A percentile compares a stretch with the other conserved stretches of the same genome.
Evolutionary conservation across 1,139 yeast species (phyloP).

Genomic region (Saccharomyces hybrid): DNA sequence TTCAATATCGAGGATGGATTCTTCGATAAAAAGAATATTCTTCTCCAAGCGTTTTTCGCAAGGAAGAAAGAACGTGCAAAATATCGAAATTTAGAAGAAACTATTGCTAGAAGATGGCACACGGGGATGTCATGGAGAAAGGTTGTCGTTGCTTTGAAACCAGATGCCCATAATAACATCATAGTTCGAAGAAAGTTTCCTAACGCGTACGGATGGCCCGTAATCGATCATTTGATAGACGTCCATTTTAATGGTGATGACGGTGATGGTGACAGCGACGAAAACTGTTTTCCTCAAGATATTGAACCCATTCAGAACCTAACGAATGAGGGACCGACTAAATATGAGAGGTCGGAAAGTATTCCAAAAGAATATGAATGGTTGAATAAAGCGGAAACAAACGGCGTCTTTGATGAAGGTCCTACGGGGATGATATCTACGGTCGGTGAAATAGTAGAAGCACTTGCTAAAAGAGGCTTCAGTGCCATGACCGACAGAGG

Average conservation of each 20-base stretch:
- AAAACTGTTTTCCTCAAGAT: neutral
- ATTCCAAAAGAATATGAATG: slow-evolving; percentile 72
- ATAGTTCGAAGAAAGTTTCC: slow-evolving; percentile 82
- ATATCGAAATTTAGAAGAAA: slow-evolving; percentile 47
- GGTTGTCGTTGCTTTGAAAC: slow-evolving; percentile 54
- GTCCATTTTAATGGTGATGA: slow-evolving; percentile 43
- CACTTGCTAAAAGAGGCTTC: slow-evolving; percentile 21
- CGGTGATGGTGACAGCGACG: neutral
- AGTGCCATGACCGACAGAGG: slow-evolving; percentile 1
- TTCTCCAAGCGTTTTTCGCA: slow-evolving; percentile 18
- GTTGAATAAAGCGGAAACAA: slow-evolving; percentile 43
- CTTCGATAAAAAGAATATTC: slow-evolving; percentile 16
- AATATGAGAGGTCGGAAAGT: slow-evolving; percentile 7
- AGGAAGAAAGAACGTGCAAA: neutral
- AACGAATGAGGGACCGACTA: neutral
- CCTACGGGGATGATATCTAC: slow-evolving; percentile 65
- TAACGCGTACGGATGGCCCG: slow-evolving; percentile 97
- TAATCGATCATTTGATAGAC: slow-evolving; percentile 68
- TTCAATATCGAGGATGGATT: slow-evolving; percentile 11
- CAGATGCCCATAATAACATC: slow-evolving; percentile 52
- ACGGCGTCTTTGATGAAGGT: slow-evolving; percentile 56
- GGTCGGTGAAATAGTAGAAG: slow-evolving; percentile 43
- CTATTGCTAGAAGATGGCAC: slow-evolving; percentile 53
- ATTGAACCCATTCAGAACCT: neutral
- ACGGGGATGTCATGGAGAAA: slow-evolving; percentile 80